Base-by-base conservation (phyloP, 345 rosid genomes). In the Salix udensis region DNA sequence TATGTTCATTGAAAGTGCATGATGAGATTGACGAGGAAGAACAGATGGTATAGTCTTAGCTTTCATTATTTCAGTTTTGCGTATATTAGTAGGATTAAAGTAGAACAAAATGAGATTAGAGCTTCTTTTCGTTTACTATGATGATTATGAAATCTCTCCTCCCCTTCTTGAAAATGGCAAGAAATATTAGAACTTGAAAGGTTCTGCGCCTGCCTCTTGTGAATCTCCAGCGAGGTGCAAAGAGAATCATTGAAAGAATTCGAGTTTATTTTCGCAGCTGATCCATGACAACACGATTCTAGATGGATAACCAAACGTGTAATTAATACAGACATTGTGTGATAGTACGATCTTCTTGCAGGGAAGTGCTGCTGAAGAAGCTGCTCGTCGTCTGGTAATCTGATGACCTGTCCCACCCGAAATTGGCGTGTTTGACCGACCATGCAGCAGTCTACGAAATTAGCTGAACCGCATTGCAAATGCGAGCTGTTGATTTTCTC, bases 21-120 rank as follows among this genome's bases (percentile, higher is more conserved):
- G 42, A 42, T 36, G 78, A 78, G 46, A 76, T 77, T 21, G 30
- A 68, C 26, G 87, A 74, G 24, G 74, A 77, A 61, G 70, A 50
- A 21, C 55, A 75, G 28, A 42, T 42, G 23, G 36, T 68, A 26
- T 6, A 26, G 21, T 60, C 73, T 39, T 80, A 82, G 76, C 52
- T 74, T 40, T 18, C 31, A 10, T 2, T 66, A 6, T 18, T 36
- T 19, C 12, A 67, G 21, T 77, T 73, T 46, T 76, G 76, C 81
- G 76, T 72, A 84, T 72, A 74, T 71, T 67, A 26, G 24, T 67
- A 70, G 79, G 74, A 66, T 65, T 50, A 37, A 46, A 18, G 61
- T 30, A 26, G 14, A 67, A 5, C 68, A 34, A 68, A 58, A 10
- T 58, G 64, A 58, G 64, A n/a, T 23, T 24, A 58, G 64, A 58